Evolutionary conservation across 2,329 filamentous ascomycete genomes (phyloP).

Genomic region (Arthroderma sp.): DNA sequence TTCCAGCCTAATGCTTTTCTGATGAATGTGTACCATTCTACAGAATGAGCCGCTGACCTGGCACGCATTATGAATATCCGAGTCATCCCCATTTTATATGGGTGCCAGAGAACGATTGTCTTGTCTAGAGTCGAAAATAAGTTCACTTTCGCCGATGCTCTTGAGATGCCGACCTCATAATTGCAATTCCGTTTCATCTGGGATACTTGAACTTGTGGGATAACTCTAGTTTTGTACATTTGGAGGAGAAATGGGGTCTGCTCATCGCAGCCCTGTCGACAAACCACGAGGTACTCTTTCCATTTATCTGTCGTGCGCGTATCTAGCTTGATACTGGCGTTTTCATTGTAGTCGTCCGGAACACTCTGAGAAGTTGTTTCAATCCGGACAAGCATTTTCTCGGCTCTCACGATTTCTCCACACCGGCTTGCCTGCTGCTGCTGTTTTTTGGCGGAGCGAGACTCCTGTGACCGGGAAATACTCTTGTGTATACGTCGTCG

Average conservation of each 20-base stretch:
- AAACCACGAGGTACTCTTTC: conserved; percentile 51
- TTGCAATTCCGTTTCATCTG: conserved; percentile 42
- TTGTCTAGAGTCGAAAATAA: conserved; percentile 55
- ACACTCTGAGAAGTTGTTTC: conserved; percentile 41
- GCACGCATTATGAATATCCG: conserved; percentile 51
- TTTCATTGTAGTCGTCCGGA: conserved; percentile 50
- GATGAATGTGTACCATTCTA: conserved; percentile 58
- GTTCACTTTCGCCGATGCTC: conserved; percentile 40
- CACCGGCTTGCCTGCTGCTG: conserved; percentile 5
- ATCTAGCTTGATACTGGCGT: conserved; percentile 46
- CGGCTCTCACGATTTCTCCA: conserved; percentile 53
- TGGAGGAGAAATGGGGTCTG: conserved; percentile 44
- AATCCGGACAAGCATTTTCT: conserved; percentile 53
- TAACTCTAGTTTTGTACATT: conserved; percentile 50
- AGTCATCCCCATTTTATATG: conserved; percentile 37
- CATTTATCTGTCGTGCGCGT: conserved; percentile 49
- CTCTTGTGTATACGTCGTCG: conserved; percentile 27
- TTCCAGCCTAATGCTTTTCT: conserved; percentile 46
- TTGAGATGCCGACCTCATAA: conserved; percentile 37
- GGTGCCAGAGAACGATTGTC: conserved; percentile 50
- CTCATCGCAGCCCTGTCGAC: conserved; percentile 43
- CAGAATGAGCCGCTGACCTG: conserved; percentile 46
- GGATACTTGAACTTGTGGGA: conserved; percentile 44
- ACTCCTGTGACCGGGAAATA: conserved; percentile 17
- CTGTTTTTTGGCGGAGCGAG: conserved; percentile 8